Evolutionary conservation across 2,329 filamentous ascomycete genomes (phyloP).

Genomic region (Periconia sp.): DNA sequence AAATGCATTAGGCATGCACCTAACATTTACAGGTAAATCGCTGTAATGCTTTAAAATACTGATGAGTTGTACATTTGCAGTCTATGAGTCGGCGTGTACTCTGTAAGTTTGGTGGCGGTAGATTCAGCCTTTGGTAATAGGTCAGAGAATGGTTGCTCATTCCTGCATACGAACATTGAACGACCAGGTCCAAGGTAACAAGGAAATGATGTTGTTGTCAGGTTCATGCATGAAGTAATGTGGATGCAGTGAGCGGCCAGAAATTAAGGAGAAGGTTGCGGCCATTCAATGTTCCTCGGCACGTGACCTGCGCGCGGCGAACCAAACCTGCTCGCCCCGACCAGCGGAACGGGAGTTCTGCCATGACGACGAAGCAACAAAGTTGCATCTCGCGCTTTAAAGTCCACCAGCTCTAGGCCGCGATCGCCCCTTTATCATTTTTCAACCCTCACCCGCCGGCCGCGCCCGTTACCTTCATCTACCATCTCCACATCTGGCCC

Average conservation of each 20-base stretch:
- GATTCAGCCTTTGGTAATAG: too few relatives aligned
- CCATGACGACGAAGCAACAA: constrained; percentile 29
- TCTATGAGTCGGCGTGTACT: too few relatives aligned
- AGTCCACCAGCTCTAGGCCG: not conserved
- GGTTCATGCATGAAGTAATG: not conserved
- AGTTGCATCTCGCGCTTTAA: constrained; percentile 3
- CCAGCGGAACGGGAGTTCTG: not conserved
- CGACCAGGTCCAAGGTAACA: not conserved
- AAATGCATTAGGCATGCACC: too few relatives aligned
- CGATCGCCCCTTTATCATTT: not conserved
- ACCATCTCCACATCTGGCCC: constrained; percentile 4
- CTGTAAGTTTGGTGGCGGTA: too few relatives aligned
- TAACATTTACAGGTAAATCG: too few relatives aligned
- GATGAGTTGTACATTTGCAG: too few relatives aligned
- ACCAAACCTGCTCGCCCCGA: constrained; percentile 21
- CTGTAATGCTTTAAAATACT: too few relatives aligned
- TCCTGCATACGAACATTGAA: too few relatives aligned
- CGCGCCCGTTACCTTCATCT: constrained; percentile 1
- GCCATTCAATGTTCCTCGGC: not conserved
- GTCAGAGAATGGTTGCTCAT: too few relatives aligned
- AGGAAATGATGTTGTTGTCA: not conserved
- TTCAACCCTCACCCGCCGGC: not conserved
- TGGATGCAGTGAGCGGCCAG: constrained; percentile 1
- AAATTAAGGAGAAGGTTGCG: constrained; percentile 26
- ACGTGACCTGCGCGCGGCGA: constrained; percentile 6